Base-by-base conservation (phyloP, 2,329 filamentous ascomycete species). In the Dactylellina drechsleri region DNA sequence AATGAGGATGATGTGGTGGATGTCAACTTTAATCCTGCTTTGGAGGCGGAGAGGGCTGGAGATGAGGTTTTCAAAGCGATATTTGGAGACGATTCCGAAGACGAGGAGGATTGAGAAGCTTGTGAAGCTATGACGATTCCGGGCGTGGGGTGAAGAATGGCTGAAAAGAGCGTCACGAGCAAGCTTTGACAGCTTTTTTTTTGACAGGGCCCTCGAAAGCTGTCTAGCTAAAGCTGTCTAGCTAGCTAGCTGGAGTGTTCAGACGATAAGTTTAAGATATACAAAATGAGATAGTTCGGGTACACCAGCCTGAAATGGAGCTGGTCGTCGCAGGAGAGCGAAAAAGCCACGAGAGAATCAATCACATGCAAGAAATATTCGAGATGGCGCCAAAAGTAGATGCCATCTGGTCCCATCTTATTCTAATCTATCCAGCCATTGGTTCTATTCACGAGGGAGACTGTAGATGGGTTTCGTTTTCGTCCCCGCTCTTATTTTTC, bases 41-140 rank as follows among this genome's bases (percentile, higher is more conserved):
- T 75, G 8, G 91, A 96, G 80, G 89, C 87, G 0, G 85, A 89
- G 79, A 86, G 88, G 64, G 91, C 93, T 0, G 89, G 90, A 15
- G 92, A 93, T 57, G 91, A 91, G 50, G 89, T 97, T 0, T 93
- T 97, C 79, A 92, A 88, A 78, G 92, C 92, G n/a, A 93, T 98
- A 31, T 98, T 98, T 86, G 94, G 93, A 4, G 92, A 93, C 81
- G 91, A 91, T 79, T 90, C 91, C 77, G 91, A 92, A 78, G 90
- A 92, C 66, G 83, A 87, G 31, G 82, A 83, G 13, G 79, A 79
- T 28, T 13, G 16, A 23, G 23, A 23, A 31, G 26, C 52, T 28
- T 31, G 59, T 52, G 26, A 52, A 31, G 36, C 36, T 16, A 49
- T 53, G 16, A n/a, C 2, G 1, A 12, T 52, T 23, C 16, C 18